Evolutionary conservation across 1,139 yeast species (phyloP), one percentile per base, ranked within the genome.

Genomic region (Yamadazyma trypodendri): DNA sequence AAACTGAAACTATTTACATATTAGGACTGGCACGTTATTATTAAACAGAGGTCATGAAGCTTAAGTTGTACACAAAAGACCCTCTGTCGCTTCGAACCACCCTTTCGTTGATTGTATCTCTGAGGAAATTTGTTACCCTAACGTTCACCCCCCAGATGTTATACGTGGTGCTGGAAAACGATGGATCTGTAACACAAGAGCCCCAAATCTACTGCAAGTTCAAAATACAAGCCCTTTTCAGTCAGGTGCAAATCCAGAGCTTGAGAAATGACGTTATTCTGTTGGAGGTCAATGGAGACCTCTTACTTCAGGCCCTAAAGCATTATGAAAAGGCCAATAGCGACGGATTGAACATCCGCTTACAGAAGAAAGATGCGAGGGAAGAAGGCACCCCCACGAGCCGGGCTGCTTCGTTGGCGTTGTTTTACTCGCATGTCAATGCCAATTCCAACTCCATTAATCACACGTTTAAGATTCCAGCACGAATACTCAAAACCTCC

Each of bases 191-290:
- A 27, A 13, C 41, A 6, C 63, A 56, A 37, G 83, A 79, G 42
- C 85, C 86, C 2, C 83, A 77, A 44, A 74, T 77, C 2, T 79
- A 84, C 83, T 75, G 82, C 48, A 77, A 75, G 44, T 51, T 81
- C 13, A 62, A 67, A 15, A 66, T 63, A 55, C 36, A 50, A 2
- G 54, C 64, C 18, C 51, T 77, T 20, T 81, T 80, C 51, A 77
- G 72, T 42, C 60, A 73, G 58, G 50, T 77, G 49, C 63, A 79
- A 60, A 48, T 77, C 59, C 46, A 60, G 39, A 68, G 75, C 45
- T 40, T 72, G 2, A 58, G 79, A 14, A 76, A 76, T 17, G 60
- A 70, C 49, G 63, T 68, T 10, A 73, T 81, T 24, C 69, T 72
- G 49, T 55, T 81, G 35, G 86, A 80, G 48, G 56, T 79, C 37